phyloP scores from a whole-genome alignment of 768 basidiomycete genomes.

The Amanita rubescens region DNA sequence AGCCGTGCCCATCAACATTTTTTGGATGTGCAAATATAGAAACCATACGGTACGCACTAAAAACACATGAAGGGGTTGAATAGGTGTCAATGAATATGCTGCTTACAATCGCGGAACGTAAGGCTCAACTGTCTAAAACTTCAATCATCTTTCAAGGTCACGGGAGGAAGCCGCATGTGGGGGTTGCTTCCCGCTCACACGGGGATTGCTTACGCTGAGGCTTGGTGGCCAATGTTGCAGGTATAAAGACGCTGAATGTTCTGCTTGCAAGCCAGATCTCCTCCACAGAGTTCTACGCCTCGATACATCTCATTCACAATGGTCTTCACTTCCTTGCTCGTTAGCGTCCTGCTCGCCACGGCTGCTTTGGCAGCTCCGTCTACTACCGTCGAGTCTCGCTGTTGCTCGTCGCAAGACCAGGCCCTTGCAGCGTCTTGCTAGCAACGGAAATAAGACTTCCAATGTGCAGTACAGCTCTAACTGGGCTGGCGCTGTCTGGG shows the following conservation, averaged over 20 bases:
- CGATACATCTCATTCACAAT: not conserved
- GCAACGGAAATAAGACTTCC: not conserved
- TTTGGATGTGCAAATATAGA: no score
- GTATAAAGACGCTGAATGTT: not conserved
- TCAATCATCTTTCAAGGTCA: no score
- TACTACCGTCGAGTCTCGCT: not conserved
- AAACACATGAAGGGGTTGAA: no score
- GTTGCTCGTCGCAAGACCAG: not conserved
- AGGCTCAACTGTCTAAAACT: no score
- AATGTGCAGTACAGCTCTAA: not conserved
- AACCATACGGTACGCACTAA: no score
- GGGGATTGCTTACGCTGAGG: no score
- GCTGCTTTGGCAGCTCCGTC: not conserved
- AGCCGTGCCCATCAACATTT: no score
- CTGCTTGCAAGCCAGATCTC: not conserved
- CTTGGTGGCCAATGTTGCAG: constrained; percentile 2
- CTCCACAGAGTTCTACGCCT: not conserved
- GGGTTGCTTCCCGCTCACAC: no score
- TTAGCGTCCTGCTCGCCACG: not conserved
- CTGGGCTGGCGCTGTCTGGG: not conserved
- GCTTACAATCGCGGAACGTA: no score
- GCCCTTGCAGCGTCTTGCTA: not conserved
- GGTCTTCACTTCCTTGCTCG: not conserved
- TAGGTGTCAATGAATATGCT: no score
- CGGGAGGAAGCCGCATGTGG: no score